Conservation (phyloP, 139 green algal genomes). For the Dunaliella sp. region DNA sequence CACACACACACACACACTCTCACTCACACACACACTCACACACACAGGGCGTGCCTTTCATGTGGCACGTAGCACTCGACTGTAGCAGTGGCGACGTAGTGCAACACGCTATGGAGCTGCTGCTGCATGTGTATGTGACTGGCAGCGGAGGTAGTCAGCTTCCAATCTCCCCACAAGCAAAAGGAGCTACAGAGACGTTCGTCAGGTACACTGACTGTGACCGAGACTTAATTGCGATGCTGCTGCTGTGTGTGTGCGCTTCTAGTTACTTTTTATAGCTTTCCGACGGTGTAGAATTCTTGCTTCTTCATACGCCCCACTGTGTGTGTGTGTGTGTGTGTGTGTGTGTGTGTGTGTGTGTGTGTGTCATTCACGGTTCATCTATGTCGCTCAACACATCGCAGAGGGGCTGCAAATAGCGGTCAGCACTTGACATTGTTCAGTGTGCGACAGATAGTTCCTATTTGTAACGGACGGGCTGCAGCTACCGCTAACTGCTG, state of each 20-base stretch:
- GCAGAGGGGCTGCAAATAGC: too few species aligned
- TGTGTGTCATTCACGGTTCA: too few species aligned
- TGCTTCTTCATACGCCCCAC: not conserved
- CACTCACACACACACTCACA: slow-evolving; percentile 10
- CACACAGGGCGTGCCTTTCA: slow-evolving; percentile 28
- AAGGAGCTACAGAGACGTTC: not conserved
- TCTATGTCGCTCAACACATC: too few species aligned
- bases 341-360: not conserved
- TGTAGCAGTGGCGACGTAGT: slow-evolving; percentile 16
- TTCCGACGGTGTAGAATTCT: not conserved
- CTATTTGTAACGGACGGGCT: too few species aligned
- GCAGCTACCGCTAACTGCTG: too few species aligned
- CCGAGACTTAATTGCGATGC: too few species aligned
- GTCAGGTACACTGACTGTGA: too few species aligned
- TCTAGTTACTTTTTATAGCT: not conserved
- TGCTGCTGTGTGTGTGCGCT: not conserved
- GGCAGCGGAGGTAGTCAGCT: too few species aligned
- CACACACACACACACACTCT: not conserved
- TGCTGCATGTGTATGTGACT: slow-evolving; percentile 19
- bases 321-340: not conserved
- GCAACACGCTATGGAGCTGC: slow-evolving; percentile 2
- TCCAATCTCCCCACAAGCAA: too few species aligned
- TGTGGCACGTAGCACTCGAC: slow-evolving; percentile 56
- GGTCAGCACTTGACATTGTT: too few species aligned
- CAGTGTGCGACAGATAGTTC: too few species aligned